These are phyloP conservation scores for Arxiozyma bovina DNA, from an alignment of 1,139 yeast genomes.

Conservation along the genomic window DNA sequence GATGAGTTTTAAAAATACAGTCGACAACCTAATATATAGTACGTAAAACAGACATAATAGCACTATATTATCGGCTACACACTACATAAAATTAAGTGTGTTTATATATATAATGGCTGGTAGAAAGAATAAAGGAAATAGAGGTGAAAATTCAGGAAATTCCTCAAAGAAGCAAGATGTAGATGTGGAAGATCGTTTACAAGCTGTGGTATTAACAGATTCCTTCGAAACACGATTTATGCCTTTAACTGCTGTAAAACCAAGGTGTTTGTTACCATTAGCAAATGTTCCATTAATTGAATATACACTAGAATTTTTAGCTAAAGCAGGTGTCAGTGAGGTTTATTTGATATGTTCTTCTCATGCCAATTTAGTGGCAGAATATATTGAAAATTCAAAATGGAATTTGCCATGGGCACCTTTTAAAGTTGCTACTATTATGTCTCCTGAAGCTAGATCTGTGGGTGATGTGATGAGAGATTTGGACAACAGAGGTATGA, in stretches of 20 bases:
- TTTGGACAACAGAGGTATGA: slow-evolving; percentile 79
- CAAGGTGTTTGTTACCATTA: slow-evolving; percentile 82
- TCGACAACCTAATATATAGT: no score
- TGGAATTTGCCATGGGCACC: slow-evolving; percentile 75
- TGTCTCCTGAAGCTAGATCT: slow-evolving; percentile 82
- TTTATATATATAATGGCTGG: slow-evolving; percentile 15
- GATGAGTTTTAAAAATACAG: not conserved
- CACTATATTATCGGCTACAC: not conserved
- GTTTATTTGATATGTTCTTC: slow-evolving; percentile 84
- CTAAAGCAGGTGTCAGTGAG: slow-evolving; percentile 83
- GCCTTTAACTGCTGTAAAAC: slow-evolving; percentile 79
- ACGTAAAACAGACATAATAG: not conserved
- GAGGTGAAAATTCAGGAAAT: slow-evolving; percentile 3
- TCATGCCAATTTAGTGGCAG: slow-evolving; percentile 81
- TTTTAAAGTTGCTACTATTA: slow-evolving; percentile 64
- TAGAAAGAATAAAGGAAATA: slow-evolving; percentile 14
- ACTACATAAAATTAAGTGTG: not conserved
- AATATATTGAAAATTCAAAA: slow-evolving; percentile 70
- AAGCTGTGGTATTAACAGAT: slow-evolving; percentile 90
- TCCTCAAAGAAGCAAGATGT: slow-evolving; percentile 46
- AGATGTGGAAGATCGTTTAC: slow-evolving; percentile 66
- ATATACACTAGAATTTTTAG: slow-evolving; percentile 87
- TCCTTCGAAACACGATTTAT: slow-evolving; percentile 85
- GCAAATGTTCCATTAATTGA: slow-evolving; percentile 92
- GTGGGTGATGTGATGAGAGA: slow-evolving; percentile 98